phyloP scores from a whole-genome alignment of 2,329 filamentous ascomycete species.

The Colletotrichum sp. region DNA sequence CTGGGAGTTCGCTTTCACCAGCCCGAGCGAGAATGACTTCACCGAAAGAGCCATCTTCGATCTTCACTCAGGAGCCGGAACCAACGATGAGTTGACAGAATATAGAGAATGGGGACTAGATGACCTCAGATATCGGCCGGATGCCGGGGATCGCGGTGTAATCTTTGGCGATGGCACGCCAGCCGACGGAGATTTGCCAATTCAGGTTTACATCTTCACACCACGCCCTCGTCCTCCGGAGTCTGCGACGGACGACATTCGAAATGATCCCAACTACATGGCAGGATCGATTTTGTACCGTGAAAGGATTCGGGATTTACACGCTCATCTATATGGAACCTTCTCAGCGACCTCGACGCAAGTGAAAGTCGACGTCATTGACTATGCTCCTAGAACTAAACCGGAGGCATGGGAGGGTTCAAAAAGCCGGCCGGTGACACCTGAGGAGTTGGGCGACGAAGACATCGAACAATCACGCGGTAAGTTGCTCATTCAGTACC shows the following conservation, averaged over 20 bases:
- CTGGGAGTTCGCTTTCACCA: not conserved
- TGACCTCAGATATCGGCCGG: not conserved
- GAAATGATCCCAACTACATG: not conserved
- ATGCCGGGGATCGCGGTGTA: not conserved
- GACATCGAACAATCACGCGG: fast-evolving
- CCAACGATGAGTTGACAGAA: fast-evolving
- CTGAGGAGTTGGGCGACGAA: fast-evolving
- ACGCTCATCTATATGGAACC: fast-evolving
- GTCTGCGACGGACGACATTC: too few relatives aligned
- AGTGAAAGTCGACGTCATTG: not conserved
- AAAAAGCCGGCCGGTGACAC: fast-evolving
- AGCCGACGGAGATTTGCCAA: not conserved
- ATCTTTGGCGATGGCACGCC: not conserved
- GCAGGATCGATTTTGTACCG: not conserved
- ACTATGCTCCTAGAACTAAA: not conserved
- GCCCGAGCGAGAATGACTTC: fast-evolving
- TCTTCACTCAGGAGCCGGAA: not conserved
- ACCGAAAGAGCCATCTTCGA: not conserved
- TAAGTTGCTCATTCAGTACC: not conserved
- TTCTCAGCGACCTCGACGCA: not conserved
- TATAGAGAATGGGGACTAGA: not conserved
- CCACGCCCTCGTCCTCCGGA: not conserved
- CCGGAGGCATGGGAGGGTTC: not conserved
- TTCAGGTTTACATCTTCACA: not conserved
- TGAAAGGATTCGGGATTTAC: fast-evolving